phyloP scores from a whole-genome alignment of 805 yeast genomes.

The Starmerella vitae region DNA sequence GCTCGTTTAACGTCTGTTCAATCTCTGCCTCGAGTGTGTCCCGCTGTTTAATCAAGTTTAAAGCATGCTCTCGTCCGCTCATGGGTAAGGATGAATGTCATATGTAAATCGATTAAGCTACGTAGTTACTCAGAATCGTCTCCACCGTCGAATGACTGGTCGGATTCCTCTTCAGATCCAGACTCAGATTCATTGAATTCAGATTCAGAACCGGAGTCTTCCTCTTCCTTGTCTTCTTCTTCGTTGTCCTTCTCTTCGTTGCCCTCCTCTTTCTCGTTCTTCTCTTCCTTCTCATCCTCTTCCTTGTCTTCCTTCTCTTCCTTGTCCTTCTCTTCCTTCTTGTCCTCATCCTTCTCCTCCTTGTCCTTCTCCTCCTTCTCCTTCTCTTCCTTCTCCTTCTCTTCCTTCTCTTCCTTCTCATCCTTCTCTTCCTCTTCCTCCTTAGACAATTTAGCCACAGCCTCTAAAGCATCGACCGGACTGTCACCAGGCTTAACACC shows the following conservation, averaged over 20 bases:
- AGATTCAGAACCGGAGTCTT: not conserved
- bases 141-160: constrained; percentile 1
- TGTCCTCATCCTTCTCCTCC: constrained; percentile 1
- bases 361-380: constrained; percentile 1
- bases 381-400: constrained; percentile 1
- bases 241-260: constrained; percentile 1
- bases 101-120: not conserved
- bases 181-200: not conserved
- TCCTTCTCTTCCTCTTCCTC: constrained; percentile 1
- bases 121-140: not conserved
- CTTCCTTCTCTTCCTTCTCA: not conserved
- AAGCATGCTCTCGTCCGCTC: constrained; percentile 11
- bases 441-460: constrained; percentile 9
- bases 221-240: not conserved
- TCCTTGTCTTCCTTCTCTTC: constrained; percentile 3
- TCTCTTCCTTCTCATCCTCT: constrained; percentile 1
- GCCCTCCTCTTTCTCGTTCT: not conserved
- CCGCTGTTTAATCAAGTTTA: constrained; percentile 15
- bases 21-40: constrained; percentile 33
- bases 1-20: constrained; percentile 31
- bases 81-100: not conserved
- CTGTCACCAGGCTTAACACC: constrained; percentile 36
- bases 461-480: constrained; percentile 23
- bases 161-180: not conserved
- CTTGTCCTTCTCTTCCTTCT: constrained; percentile 1